Evolutionary conservation across 768 basidiomycete genomes (phyloP).

Genomic region (Paxillus involutus): DNA sequence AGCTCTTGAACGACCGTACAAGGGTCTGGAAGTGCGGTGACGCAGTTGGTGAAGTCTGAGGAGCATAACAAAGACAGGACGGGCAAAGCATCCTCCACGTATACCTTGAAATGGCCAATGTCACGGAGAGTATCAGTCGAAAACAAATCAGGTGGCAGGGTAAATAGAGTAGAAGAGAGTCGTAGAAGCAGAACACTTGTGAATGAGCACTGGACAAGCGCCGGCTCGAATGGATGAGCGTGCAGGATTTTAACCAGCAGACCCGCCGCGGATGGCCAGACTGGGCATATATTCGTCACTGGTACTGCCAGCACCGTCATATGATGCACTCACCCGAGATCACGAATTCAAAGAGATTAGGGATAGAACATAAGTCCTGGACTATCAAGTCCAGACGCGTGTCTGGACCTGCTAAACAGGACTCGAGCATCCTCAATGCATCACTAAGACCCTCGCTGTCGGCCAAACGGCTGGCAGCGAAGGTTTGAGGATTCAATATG

Average conservation of each 20-base stretch:
- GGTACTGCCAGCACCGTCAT: not conserved
- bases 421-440: slow-evolving; percentile 15
- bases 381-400: slow-evolving; percentile 20
- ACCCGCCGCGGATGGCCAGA: slow-evolving; percentile 3
- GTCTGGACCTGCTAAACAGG: slow-evolving; percentile 26
- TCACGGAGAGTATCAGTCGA: slow-evolving; percentile 6
- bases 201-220: slow-evolving; percentile 20
- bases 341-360: slow-evolving; percentile 29
- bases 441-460: slow-evolving; percentile 16
- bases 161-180: slow-evolving; percentile 25
- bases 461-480: slow-evolving; percentile 18
- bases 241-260: slow-evolving; percentile 31
- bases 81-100: slow-evolving; percentile 22
- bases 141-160: slow-evolving; percentile 19
- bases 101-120: slow-evolving; percentile 20
- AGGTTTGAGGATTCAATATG: slow-evolving; percentile 14
- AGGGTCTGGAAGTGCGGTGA: not conserved
- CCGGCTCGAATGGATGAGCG: slow-evolving; percentile 30
- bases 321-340: slow-evolving; percentile 23
- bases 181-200: slow-evolving; percentile 20
- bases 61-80: slow-evolving; percentile 18
- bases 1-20: not conserved
- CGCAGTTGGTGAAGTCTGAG: slow-evolving; percentile 5
- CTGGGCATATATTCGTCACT: slow-evolving; percentile 9
- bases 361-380: slow-evolving; percentile 26